phyloP scores from a whole-genome alignment of 768 basidiomycete genomes.

The Postia placenta region DNA sequence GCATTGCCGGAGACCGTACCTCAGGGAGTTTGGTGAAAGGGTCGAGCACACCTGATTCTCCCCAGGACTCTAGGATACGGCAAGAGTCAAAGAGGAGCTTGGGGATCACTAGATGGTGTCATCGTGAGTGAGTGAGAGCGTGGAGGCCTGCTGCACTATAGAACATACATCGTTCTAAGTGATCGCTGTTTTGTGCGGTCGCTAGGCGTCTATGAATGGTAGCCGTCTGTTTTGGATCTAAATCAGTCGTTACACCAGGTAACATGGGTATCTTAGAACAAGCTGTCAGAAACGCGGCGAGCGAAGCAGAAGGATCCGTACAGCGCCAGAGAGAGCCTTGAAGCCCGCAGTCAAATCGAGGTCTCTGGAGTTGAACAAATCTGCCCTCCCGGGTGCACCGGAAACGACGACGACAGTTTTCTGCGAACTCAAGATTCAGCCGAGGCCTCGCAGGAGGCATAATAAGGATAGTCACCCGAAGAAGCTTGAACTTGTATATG shows the following conservation, averaged over 20 bases:
- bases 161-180: slow-evolving; percentile 56
- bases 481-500: slow-evolving; percentile 64
- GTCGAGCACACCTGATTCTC: slow-evolving; percentile 55
- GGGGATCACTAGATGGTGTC: slow-evolving; percentile 50
- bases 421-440: slow-evolving; percentile 37
- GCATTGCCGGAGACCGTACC: slow-evolving; percentile 11
- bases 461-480: slow-evolving; percentile 45
- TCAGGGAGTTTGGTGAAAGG: slow-evolving; percentile 64
- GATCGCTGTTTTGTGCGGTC: slow-evolving; percentile 54
- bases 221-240: slow-evolving; percentile 54
- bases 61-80: slow-evolving; percentile 59
- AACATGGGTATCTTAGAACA: slow-evolving; percentile 64
- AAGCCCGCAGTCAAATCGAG: slow-evolving; percentile 78
- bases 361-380: slow-evolving; percentile 64
- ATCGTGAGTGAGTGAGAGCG: background rate
- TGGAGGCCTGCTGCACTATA: slow-evolving; percentile 30
- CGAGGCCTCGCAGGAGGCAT: no score
- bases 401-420: slow-evolving; percentile 72
- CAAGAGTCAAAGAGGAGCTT: slow-evolving; percentile 59
- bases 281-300: slow-evolving; percentile 12
- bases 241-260: slow-evolving; percentile 66
- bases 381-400: slow-evolving; percentile 60
- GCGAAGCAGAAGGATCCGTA: slow-evolving; percentile 37
- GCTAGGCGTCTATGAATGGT: slow-evolving; percentile 69
- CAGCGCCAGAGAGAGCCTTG: slow-evolving; percentile 73